These are phyloP conservation scores for Drechslerella dactyloides DNA, from an alignment of 2,329 filamentous ascomycete genomes.

Conservation along the genomic window DNA sequence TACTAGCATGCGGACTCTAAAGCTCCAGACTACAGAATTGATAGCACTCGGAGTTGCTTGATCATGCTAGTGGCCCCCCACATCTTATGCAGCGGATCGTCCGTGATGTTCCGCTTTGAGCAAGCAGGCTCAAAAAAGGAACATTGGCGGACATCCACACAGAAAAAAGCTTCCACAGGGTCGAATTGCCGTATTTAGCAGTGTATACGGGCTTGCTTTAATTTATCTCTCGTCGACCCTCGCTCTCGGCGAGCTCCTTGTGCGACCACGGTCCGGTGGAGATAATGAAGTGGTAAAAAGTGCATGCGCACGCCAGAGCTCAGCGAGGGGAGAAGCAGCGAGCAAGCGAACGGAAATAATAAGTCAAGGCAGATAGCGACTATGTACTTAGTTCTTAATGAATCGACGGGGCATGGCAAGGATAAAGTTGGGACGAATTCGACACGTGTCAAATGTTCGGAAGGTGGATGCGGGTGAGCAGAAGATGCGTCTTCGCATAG, in stretches of 20 bases:
- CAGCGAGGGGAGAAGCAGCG: background rate
- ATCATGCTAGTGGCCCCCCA: constrained; percentile 22
- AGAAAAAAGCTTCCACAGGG: constrained; percentile 21
- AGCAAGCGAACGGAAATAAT: background rate
- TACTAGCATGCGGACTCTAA: too few relatives aligned
- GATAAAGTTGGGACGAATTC: constrained; percentile 7
- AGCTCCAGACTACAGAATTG: too few relatives aligned
- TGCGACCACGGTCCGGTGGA: background rate
- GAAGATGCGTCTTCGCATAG: background rate
- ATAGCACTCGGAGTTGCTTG: background rate
- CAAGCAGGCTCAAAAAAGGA: constrained; percentile 14
- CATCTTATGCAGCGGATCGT: constrained; percentile 45
- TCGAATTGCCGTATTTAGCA: constrained; percentile 45
- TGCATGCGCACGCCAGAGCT: background rate
- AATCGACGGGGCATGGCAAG: background rate
- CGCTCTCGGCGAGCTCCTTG: background rate
- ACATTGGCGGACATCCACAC: background rate
- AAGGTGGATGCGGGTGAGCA: background rate
- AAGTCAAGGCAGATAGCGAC: background rate
- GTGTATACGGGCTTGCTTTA: background rate
- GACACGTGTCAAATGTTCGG: constrained; percentile 4
- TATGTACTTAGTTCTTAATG: too few relatives aligned
- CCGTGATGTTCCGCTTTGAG: constrained; percentile 49
- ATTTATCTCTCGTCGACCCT: background rate
- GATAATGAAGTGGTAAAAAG: too few relatives aligned